Evolutionary conservation across 2,329 filamentous ascomycete species (phyloP).

Genomic region (Cephalotrichum gorgonifer): DNA sequence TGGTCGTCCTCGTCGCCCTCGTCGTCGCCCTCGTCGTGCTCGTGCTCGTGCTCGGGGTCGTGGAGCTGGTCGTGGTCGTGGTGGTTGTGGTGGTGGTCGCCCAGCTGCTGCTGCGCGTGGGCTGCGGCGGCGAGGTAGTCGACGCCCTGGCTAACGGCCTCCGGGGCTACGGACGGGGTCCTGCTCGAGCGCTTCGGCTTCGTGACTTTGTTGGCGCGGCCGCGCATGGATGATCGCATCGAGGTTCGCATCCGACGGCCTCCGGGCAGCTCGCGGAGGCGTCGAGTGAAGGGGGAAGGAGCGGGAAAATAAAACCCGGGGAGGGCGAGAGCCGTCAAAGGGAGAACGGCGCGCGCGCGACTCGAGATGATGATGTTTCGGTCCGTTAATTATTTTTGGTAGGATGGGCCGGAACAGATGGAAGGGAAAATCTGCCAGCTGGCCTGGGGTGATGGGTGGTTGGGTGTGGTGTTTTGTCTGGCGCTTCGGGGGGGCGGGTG

Average conservation of each 20-base stretch:
- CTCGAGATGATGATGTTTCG: not conserved
- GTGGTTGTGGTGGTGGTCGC: too few species aligned
- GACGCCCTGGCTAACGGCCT: slow-evolving; percentile 21
- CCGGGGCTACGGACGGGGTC: slow-evolving; percentile 17
- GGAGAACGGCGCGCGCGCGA: too few species aligned
- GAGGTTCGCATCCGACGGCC: slow-evolving; percentile 8
- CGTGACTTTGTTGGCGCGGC: slow-evolving; percentile 31
- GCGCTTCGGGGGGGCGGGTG: not conserved
- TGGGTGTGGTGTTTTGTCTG: not conserved
- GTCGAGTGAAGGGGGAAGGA: slow-evolving; percentile 7
- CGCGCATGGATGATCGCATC: slow-evolving; percentile 17
- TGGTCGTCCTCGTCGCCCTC: slow-evolving; percentile 8
- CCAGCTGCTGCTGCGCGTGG: slow-evolving; percentile 9
- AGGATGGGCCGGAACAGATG: slow-evolving; percentile 4
- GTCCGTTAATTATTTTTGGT: slow-evolving; percentile 1
- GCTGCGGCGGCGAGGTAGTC: slow-evolving; percentile 14
- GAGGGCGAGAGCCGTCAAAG: not conserved
- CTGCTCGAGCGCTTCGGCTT: slow-evolving; percentile 22
- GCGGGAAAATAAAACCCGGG: not conserved
- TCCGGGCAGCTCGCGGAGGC: slow-evolving; percentile 2
- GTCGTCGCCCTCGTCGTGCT: slow-evolving; percentile 7
- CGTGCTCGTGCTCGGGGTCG: slow-evolving; percentile 6
- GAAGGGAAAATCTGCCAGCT: slow-evolving; percentile 4
- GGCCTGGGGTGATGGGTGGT: slow-evolving; percentile 4
- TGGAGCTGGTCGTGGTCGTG: slow-evolving; percentile 9